Evolutionary conservation across 2,329 filamentous ascomycete genomes (phyloP).

Genomic region (Geoglossum cookeanum): DNA sequence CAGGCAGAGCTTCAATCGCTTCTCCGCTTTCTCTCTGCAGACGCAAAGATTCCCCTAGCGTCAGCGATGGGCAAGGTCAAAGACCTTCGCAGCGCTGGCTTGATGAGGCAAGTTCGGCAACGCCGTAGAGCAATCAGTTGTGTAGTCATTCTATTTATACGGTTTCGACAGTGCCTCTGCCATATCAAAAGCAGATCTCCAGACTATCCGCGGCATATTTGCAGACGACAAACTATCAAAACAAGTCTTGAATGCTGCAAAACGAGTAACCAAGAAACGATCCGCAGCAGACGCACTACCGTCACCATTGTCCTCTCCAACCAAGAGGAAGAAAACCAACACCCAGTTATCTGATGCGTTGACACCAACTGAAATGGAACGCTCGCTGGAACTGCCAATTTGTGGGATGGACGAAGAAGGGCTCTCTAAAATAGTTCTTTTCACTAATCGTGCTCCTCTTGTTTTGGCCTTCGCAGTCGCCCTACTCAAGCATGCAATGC

Average conservation of each 20-base stretch:
- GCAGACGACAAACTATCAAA: constrained; percentile 35
- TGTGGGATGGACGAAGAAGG: constrained; percentile 34
- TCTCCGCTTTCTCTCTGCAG: constrained; percentile 37
- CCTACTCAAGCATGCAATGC: constrained; percentile 62
- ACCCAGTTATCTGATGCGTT: constrained; percentile 3
- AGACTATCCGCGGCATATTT: constrained; percentile 24
- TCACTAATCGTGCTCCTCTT: constrained; percentile 66
- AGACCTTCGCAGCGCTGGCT: constrained; percentile 29
- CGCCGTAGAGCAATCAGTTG: background rate
- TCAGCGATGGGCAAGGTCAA: constrained; percentile 35
- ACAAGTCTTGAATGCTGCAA: constrained; percentile 37
- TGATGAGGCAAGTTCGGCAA: constrained; percentile 17
- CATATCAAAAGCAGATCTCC: constrained; percentile 29
- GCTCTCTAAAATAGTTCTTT: constrained; percentile 37
- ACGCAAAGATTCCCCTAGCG: constrained; percentile 35
- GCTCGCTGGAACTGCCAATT: constrained; percentile 37
- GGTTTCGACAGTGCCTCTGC: constrained; percentile 21
- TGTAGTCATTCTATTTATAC: background rate
- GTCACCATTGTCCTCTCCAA: constrained; percentile 16
- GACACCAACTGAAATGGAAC: constrained; percentile 39
- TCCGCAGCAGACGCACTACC: constrained; percentile 16
- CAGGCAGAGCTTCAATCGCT: constrained; percentile 24
- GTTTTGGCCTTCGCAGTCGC: constrained; percentile 64
- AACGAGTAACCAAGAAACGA: constrained; percentile 36
- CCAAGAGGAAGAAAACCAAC: background rate